Percentiles rank a stretch among this genome's conserved stretches.
These are phyloP conservation scores for Ceratobasidium sp. DNA, from an alignment of 1,284 basidiomycete species.

Conservation along the genomic window DNA sequence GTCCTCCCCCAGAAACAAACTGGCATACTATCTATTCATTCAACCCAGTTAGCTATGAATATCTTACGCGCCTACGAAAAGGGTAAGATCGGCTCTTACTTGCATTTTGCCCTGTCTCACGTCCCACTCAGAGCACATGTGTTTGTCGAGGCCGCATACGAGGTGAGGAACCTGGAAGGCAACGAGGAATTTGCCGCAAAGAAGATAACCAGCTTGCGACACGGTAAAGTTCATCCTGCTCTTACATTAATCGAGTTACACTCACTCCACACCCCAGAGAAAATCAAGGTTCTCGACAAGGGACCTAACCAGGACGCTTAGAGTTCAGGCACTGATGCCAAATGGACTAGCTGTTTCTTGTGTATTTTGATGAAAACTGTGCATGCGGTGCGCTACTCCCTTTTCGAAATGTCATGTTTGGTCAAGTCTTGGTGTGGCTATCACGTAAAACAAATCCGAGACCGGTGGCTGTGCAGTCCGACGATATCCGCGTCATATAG, in stretches of 20 bases:
- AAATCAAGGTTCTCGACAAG: slow-evolving; percentile 18
- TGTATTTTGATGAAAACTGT: not conserved
- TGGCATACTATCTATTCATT: slow-evolving; percentile 81
- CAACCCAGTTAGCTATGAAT: slow-evolving; percentile 61
- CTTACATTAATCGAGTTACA: not conserved
- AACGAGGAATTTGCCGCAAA: not conserved
- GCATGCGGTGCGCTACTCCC: not conserved
- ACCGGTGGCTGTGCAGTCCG: not conserved
- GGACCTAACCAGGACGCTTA: not conserved
- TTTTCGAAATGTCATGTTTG: not conserved
- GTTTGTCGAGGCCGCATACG: slow-evolving; percentile 76
- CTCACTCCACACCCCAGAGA: not conserved
- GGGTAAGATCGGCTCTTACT: slow-evolving; percentile 51
- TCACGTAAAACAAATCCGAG: not conserved
- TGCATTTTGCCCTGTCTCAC: not conserved
- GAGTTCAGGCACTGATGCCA: not conserved
- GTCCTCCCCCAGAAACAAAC: slow-evolving; percentile 60
- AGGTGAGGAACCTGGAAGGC: slow-evolving; percentile 56
- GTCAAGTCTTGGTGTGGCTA: not conserved
- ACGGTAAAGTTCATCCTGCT: slow-evolving; percentile 55
- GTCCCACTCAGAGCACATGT: slow-evolving; percentile 56
- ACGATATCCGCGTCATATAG: too few relatives aligned
- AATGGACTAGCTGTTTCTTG: not conserved
- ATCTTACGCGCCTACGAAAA: slow-evolving; percentile 66
- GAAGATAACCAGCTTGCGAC: slow-evolving; percentile 54